Base-by-base conservation (phyloP, 2,329 filamentous ascomycete species). In the Ilyonectria mors-panacis region DNA sequence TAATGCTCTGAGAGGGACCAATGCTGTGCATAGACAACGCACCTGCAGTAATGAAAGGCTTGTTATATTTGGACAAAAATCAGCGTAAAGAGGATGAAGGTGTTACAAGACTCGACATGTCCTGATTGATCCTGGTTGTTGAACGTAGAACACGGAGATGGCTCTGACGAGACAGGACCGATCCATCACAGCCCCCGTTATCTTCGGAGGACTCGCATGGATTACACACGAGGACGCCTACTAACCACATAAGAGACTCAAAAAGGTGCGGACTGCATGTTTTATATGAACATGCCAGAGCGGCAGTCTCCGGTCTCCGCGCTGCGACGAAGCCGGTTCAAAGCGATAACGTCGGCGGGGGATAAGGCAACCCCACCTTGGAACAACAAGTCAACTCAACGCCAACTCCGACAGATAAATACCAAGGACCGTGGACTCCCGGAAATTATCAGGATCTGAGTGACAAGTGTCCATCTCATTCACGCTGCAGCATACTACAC, bases 341-440 rank as follows among this genome's bases (percentile, higher is more conserved):
- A 60, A 44, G 30, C 56, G 63, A 70, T 69, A 65, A 64, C 58
- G 50, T 47, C 63, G 64, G 67, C 67, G 73, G 73, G 73, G 73
- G 71, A 73, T 66, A 57, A 68, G 33, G 15, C 10, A 28, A 68
- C 59, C 71, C 70, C 71, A 71, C 73, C 69, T 63, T 58, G 66
- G 65, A 67, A 39, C 57, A 53, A 59, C 48, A 63, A 62, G 47
- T 56, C 39, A 68, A 57, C 45, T 28, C 64, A 70, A 68, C 53
- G 45, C 70, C 62, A 54, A 57, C 63, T 57, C 55, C 19, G 9
- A 54, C 28, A 10, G 44, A 33, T 42, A 35, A 37, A 23, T 35
- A 35, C 7, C 10, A 35, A 53, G 15, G 26, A 51, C n/a, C 30
- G 28, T 13, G 13, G 17, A 13, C 8, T 33, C 7, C 6, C 15